Percentiles rank a stretch among this genome's conserved stretches.
Evolutionary conservation across 2,329 filamentous ascomycete genomes (phyloP).

Genomic region (Colletotrichum destructivum): DNA sequence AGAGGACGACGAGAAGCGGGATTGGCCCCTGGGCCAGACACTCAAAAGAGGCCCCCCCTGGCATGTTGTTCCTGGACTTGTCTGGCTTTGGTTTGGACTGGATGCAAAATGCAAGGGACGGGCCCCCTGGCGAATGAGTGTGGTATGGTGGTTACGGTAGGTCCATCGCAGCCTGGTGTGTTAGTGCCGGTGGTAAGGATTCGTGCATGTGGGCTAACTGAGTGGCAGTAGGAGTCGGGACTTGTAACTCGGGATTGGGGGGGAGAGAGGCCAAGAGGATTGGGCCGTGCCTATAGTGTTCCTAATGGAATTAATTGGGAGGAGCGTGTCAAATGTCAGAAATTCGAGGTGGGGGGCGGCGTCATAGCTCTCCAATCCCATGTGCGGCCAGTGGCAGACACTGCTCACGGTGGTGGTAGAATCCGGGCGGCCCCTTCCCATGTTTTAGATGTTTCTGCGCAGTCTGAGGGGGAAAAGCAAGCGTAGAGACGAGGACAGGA

Average conservation of each 20-base stretch:
- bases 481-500: neutral
- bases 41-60: constrained; percentile 35
- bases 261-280: too few relatives aligned
- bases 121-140: neutral
- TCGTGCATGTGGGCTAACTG: neutral
- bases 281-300: too few relatives aligned
- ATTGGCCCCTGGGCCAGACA: constrained; percentile 23
- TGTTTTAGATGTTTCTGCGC: neutral
- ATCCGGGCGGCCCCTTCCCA: neutral
- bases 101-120: constrained; percentile 34
- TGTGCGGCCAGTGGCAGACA: neutral
- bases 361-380: neutral
- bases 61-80: constrained; percentile 30
- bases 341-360: constrained; percentile 20
- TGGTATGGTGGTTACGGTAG: neutral
- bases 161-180: neutral
- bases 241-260: neutral
- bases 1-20: constrained; percentile 14
- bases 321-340: constrained; percentile 10
- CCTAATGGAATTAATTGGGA: too few relatives aligned
- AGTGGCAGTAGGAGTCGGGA: too few relatives aligned
- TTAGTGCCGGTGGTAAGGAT: neutral
- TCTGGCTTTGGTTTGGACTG: constrained; percentile 31
- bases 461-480: constrained; percentile 19
- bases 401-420: neutral